phyloP scores from a whole-genome alignment of 2,329 filamentous ascomycete species.

The Ophiostoma sp. region DNA sequence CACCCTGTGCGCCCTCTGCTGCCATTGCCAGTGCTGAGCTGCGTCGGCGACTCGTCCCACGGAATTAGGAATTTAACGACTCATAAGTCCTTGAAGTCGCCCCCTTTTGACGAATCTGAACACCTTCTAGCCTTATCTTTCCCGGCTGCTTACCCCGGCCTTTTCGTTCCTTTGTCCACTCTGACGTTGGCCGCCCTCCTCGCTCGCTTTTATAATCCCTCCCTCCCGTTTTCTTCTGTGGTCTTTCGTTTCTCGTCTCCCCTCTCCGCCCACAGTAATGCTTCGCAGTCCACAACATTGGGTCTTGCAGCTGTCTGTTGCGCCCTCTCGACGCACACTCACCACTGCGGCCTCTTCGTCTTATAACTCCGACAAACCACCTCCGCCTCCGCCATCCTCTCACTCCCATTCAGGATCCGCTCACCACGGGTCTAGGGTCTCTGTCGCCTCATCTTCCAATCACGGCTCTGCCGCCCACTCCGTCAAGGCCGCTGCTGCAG shows the following conservation, averaged over 20 bases:
- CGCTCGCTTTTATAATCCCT: slow-evolving; percentile 12
- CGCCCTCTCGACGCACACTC: slow-evolving; percentile 26
- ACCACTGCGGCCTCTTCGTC: slow-evolving; percentile 25
- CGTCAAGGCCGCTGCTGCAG: slow-evolving; percentile 14
- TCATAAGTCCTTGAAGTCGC: slow-evolving; percentile 3
- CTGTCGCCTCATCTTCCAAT: neutral
- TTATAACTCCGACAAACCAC: slow-evolving; percentile 21
- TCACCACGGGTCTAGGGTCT: neutral
- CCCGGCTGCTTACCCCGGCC: neutral
- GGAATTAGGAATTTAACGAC: slow-evolving; percentile 22
- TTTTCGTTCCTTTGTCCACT: neutral
- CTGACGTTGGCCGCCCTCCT: neutral
- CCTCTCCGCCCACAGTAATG: slow-evolving; percentile 22
- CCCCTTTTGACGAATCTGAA: neutral
- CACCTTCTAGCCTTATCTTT: slow-evolving; percentile 3
- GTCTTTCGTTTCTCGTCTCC: neutral
- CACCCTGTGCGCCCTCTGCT: slow-evolving; percentile 17
- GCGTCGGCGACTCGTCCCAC: slow-evolving; percentile 19
- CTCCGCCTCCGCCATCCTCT: slow-evolving; percentile 12
- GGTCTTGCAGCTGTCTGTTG: slow-evolving; percentile 27
- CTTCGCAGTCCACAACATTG: slow-evolving; percentile 25
- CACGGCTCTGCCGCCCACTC: neutral
- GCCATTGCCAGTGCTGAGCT: slow-evolving; percentile 18
- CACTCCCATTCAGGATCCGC: neutral
- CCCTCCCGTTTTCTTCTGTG: neutral